phyloP scores from a whole-genome alignment of 371 early-diverging fungal species.

The Lichtheimia hyalospora region DNA sequence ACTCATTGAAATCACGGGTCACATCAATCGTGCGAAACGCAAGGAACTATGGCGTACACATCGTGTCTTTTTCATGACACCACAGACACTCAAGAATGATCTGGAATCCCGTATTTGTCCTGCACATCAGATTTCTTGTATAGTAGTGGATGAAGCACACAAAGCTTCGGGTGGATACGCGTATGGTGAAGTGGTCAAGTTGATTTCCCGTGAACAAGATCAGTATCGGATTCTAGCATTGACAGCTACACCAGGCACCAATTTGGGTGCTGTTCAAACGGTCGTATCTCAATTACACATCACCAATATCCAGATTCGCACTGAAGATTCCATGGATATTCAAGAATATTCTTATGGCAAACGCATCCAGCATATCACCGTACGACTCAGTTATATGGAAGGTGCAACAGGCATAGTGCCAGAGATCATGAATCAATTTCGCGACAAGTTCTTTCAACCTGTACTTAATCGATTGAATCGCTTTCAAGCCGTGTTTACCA shows the following conservation, averaged over 20 bases:
- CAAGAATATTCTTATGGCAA: conserved; percentile 72
- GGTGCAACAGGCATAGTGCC: conserved; percentile 44
- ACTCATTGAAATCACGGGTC: conserved; percentile 78
- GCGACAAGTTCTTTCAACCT: conserved; percentile 39
- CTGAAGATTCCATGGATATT: conserved; percentile 90
- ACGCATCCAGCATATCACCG: conserved; percentile 60
- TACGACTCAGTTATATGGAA: conserved; percentile 64
- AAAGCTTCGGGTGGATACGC: conserved; percentile 85
- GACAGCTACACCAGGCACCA: conserved; percentile 89
- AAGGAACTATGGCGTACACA: conserved; percentile 51
- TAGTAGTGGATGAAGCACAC: conserved; percentile 96
- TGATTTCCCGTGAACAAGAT: conserved; percentile 47
- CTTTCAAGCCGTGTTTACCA: conserved; percentile 38
- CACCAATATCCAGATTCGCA: conserved; percentile 78
- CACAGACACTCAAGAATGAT: conserved; percentile 90
- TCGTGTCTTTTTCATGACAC: conserved; percentile 87
- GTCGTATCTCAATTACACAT: conserved; percentile 80
- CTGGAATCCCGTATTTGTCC: conserved; percentile 58
- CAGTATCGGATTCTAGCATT: conserved; percentile 84
- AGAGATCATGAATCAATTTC: conserved; percentile 25
- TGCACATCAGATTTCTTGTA: conserved; percentile 55
- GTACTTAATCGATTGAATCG: conserved; percentile 48
- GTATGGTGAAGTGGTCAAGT: conserved; percentile 70
- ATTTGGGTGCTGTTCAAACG: conserved; percentile 73
- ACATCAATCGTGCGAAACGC: conserved; percentile 56